phyloP scores from a whole-genome alignment of 1,284 basidiomycete species.

The Tremellales sp. region DNA sequence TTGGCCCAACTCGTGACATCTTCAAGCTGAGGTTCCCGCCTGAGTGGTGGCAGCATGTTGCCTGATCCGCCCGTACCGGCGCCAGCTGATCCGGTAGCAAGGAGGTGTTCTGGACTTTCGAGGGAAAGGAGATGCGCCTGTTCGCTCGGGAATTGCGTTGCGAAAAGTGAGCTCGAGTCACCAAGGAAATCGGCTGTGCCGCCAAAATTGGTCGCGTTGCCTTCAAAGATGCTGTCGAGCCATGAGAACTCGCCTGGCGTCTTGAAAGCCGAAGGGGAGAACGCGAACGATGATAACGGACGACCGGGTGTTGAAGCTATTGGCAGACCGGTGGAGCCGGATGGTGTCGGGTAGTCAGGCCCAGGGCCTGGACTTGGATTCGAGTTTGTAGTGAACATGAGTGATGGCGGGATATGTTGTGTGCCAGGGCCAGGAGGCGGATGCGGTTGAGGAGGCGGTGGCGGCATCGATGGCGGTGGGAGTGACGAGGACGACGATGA shows the following conservation, averaged over 20 bases:
- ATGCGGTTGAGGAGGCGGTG: background rate
- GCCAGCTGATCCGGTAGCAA: conserved; percentile 4
- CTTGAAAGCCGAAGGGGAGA: conserved; percentile 9
- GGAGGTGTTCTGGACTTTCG: conserved; percentile 28
- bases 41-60: background rate
- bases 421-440: background rate
- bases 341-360: background rate
- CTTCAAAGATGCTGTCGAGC: conserved; percentile 1
- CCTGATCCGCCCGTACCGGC: background rate
- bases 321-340: background rate
- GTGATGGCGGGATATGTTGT: background rate
- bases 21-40: conserved; percentile 38
- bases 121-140: conserved; percentile 39
- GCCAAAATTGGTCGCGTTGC: background rate
- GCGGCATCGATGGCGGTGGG: background rate
- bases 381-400: background rate
- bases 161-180: background rate
- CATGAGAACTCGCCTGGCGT: conserved; percentile 7
- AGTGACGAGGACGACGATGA: background rate
- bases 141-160: conserved; percentile 23
- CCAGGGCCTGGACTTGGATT: background rate
- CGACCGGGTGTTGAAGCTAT: background rate
- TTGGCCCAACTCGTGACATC: conserved; percentile 45
- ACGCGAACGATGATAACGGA: conserved; percentile 16
- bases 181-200: background rate